A percentile compares a stretch with the other conserved stretches of the same genome.
phyloP scores from a whole-genome alignment of 768 basidiomycete genomes.

The Scleroderma citrinum region DNA sequence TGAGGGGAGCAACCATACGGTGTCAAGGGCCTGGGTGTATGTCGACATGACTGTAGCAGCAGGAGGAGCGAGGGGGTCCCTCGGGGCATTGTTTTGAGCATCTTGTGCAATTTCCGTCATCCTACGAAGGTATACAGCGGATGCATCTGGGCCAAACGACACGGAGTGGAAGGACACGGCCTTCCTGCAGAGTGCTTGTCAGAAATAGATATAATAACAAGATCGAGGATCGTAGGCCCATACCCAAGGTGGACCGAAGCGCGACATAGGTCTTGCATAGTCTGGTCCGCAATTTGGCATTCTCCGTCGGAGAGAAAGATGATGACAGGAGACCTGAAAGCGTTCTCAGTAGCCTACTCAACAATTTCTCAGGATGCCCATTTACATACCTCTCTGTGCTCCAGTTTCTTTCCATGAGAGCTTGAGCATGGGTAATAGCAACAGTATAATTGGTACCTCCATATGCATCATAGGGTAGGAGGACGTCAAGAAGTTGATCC shows the following conservation, averaged over 20 bases:
- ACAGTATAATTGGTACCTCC: conserved; percentile 37
- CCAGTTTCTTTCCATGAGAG: conserved; percentile 38
- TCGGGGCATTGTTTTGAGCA: conserved; percentile 36
- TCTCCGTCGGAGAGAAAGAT: conserved; percentile 24
- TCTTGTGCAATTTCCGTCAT: conserved; percentile 42
- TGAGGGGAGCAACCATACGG: conserved; percentile 25
- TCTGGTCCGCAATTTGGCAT: conserved; percentile 28
- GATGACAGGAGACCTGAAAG: conserved; percentile 2
- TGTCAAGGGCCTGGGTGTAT: conserved; percentile 40
- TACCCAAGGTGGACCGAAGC: conserved; percentile 37
- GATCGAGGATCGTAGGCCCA: neutral
- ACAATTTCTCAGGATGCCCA: neutral
- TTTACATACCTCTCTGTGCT: conserved; percentile 40
- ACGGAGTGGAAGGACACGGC: conserved; percentile 47
- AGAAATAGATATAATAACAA: conserved; percentile 29
- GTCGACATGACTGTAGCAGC: conserved; percentile 31
- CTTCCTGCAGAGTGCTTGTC: conserved; percentile 27
- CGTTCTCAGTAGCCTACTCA: neutral
- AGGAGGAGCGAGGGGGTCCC: conserved; percentile 27
- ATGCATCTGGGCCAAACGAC: conserved; percentile 34
- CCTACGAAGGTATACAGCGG: conserved; percentile 22
- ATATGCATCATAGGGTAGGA: conserved; percentile 27
- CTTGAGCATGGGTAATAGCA: conserved; percentile 31
- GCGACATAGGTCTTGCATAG: conserved; percentile 32
- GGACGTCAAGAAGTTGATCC: conserved; percentile 31